Evolutionary conservation across 768 basidiomycete species (phyloP).

Genomic region (Pholiota molesta): DNA sequence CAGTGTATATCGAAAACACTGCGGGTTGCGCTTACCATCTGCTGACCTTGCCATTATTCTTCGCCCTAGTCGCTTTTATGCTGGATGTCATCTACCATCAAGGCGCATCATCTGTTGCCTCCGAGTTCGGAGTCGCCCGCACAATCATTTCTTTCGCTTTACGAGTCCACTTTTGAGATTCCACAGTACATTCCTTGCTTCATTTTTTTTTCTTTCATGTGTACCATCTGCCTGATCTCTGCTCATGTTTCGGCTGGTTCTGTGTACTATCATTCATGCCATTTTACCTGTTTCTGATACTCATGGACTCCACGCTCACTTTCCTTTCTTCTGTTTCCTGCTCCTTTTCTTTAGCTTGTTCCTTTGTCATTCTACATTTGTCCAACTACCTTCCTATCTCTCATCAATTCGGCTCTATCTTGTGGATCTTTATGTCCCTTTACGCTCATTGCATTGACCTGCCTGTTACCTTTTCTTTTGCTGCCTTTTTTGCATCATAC

Average conservation of each 20-base stretch:
- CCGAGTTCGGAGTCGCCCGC: neutral
- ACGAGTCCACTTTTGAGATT: neutral
- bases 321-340: neutral
- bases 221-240: neutral
- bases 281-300: conserved; percentile 10
- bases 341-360: neutral
- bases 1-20: too few species aligned
- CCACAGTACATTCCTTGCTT: neutral
- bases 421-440: conserved; percentile 8
- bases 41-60: too few species aligned
- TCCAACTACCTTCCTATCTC: conserved; percentile 1
- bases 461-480: neutral
- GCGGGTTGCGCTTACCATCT: too few species aligned
- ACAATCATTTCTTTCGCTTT: neutral
- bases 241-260: conserved; percentile 9
- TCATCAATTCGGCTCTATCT: conserved; percentile 1
- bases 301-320: neutral
- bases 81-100: too few species aligned
- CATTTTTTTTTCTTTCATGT: neutral
- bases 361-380: neutral
- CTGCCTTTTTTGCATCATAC: neutral
- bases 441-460: conserved; percentile 8
- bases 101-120: too few species aligned
- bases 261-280: neutral
- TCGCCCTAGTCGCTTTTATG: too few species aligned